phyloP scores from a whole-genome alignment of 2,329 filamentous ascomycete species.

The Alternaria sp. region DNA sequence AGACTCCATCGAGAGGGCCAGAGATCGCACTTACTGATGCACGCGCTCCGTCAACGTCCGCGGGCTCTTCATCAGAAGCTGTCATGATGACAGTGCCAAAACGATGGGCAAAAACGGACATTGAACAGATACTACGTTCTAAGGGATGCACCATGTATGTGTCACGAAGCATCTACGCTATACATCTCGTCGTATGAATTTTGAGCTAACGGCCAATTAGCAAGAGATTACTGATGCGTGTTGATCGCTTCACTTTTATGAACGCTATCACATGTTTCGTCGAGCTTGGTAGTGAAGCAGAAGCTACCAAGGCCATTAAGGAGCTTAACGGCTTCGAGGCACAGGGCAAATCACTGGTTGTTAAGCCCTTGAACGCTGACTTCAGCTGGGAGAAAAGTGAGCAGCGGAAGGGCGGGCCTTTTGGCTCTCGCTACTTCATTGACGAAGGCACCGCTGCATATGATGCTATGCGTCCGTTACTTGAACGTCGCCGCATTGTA shows the following conservation, averaged over 20 bases:
- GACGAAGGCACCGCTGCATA: constrained; percentile 16
- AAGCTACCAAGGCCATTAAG: constrained; percentile 25
- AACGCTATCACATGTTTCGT: constrained; percentile 23
- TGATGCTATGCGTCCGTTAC: constrained; percentile 22
- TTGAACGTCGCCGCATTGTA: constrained; percentile 31
- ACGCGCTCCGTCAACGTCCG: neutral
- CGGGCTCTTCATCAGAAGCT: constrained; percentile 17
- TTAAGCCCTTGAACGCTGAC: constrained; percentile 12
- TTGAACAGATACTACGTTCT: constrained; percentile 23
- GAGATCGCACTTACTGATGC: constrained; percentile 12
- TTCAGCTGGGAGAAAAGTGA: constrained; percentile 18
- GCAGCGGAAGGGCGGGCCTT: neutral
- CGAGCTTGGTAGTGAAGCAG: constrained; percentile 26
- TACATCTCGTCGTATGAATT: neutral
- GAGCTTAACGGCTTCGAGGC: constrained; percentile 12
- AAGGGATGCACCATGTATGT: constrained; percentile 35
- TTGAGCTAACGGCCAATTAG: constrained; percentile 17
- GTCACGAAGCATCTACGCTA: neutral
- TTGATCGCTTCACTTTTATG: constrained; percentile 34
- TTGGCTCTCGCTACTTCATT: constrained; percentile 11
- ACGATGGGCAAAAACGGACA: constrained; percentile 13
- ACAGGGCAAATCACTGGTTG: neutral
- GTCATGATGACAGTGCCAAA: constrained; percentile 22
- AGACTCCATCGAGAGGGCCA: constrained; percentile 17
- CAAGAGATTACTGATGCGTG: constrained; percentile 23